phyloP scores from a whole-genome alignment of 202 grass and related monocot genomes.

The Musa balbisiana region DNA sequence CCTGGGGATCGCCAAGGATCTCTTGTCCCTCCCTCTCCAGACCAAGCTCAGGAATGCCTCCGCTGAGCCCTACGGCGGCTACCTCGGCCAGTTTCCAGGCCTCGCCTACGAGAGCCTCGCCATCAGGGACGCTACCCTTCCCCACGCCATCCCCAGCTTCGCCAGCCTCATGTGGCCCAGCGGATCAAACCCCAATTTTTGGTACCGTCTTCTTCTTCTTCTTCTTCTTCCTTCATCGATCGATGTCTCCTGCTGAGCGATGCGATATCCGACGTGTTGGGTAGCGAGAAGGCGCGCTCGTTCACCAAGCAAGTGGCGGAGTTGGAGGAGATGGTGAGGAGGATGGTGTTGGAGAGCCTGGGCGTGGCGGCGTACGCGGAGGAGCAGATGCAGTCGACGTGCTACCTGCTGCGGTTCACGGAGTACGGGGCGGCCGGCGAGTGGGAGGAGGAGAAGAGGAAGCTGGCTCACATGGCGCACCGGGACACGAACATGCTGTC shows the following conservation, averaged over 20 bases:
- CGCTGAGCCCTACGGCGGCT: conserved; percentile 43
- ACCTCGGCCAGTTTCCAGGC: conserved; percentile 45
- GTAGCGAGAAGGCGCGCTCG: not conserved
- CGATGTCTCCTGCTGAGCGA: not conserved
- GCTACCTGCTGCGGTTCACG: not conserved
- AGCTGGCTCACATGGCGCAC: not conserved
- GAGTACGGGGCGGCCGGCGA: not conserved
- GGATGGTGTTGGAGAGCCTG: conserved; percentile 7
- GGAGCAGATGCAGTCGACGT: not conserved
- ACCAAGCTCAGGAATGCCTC: conserved; percentile 50
- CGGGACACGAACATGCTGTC: not conserved
- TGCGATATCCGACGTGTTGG: not conserved
- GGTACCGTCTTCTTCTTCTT: conserved; percentile 14
- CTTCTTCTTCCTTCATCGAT: not conserved
- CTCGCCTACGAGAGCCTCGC: conserved; percentile 55
- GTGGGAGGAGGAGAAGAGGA: not conserved
- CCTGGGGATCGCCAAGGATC: conserved; percentile 34
- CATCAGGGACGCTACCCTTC: conserved; percentile 28
- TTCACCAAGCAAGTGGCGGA: not conserved
- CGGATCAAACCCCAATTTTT: conserved; percentile 35
- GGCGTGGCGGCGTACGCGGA: not conserved
- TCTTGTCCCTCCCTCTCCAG: conserved; percentile 50
- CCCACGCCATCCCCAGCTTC: conserved; percentile 28
- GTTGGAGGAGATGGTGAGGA: not conserved
- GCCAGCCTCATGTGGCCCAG: conserved; percentile 42